phyloP scores from a whole-genome alignment of 2,329 filamentous ascomycete species.

The Tolypocladium sp. region DNA sequence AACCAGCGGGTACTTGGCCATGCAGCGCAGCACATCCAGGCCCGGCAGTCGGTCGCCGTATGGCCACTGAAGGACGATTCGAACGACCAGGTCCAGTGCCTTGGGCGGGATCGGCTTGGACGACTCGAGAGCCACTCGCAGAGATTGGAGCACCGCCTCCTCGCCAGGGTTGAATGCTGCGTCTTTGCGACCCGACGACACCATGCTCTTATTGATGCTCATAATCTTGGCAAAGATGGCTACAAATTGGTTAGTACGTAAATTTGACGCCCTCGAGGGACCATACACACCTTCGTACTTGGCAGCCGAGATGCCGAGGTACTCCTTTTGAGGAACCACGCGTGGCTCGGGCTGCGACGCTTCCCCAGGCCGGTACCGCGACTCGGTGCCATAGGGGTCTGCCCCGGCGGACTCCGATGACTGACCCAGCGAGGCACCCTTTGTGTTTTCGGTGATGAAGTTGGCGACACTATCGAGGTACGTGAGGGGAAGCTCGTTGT shows the following conservation, averaged over 20 bases:
- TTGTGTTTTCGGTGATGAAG: conserved; percentile 84
- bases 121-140: conserved; percentile 57
- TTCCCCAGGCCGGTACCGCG: conserved; percentile 64
- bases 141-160: conserved; percentile 48
- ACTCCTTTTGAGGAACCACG: conserved; percentile 68
- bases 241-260: conserved; percentile 20
- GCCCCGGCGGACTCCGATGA: conserved; percentile 39
- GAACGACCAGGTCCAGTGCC: conserved; percentile 57
- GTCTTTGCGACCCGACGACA: conserved; percentile 63
- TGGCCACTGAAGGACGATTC: conserved; percentile 71
- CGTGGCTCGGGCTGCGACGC: conserved; percentile 34
- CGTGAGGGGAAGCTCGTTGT: conserved; percentile 77
- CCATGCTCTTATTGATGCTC: conserved; percentile 64
- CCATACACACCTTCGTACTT: conserved; percentile 47
- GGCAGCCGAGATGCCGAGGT: conserved; percentile 66
- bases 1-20: conserved; percentile 60
- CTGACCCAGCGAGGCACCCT: conserved; percentile 74
- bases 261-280: background rate
- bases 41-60: conserved; percentile 71
- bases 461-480: conserved; percentile 90
- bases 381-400: conserved; percentile 72
- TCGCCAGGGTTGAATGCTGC: conserved; percentile 66
- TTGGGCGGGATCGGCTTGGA: conserved; percentile 37
- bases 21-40: conserved; percentile 78
- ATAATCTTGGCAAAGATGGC: conserved; percentile 69